These are phyloP conservation scores for Tulasnella sp. DNA, from an alignment of 768 basidiomycete genomes.

Conservation along the genomic window DNA sequence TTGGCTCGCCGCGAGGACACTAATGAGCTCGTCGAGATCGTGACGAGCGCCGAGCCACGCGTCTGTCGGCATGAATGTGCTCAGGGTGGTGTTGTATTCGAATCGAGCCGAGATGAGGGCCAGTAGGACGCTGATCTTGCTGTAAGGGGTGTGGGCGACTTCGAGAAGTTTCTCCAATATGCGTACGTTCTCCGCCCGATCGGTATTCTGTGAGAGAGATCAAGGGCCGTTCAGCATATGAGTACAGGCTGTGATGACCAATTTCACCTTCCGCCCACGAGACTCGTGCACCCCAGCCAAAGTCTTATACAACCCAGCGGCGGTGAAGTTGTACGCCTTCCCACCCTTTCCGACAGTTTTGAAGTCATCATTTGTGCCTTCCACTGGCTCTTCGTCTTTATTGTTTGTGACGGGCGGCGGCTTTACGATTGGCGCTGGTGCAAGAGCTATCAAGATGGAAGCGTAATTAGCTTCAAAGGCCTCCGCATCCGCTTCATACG, in stretches of 20 bases:
- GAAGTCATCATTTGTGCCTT: slow-evolving; percentile 49
- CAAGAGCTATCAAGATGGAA: slow-evolving; percentile 34
- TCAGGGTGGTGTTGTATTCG: slow-evolving; percentile 85
- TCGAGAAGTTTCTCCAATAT: slow-evolving; percentile 79
- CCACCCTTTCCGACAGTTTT: slow-evolving; percentile 88
- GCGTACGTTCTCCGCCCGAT: slow-evolving; percentile 87
- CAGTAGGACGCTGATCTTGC: slow-evolving; percentile 86
- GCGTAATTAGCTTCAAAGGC: slow-evolving; percentile 71
- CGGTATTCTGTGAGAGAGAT: slow-evolving; percentile 62
- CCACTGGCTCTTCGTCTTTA: slow-evolving; percentile 27
- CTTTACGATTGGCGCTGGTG: slow-evolving; percentile 22
- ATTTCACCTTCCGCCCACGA: slow-evolving; percentile 81
- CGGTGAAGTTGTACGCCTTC: slow-evolving; percentile 65
- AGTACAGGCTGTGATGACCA: not conserved
- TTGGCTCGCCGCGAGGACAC: slow-evolving; percentile 57
- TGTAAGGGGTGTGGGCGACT: slow-evolving; percentile 79
- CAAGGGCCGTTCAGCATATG: not conserved
- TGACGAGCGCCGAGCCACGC: slow-evolving; percentile 79
- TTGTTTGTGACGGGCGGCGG: slow-evolving; percentile 26
- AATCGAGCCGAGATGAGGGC: slow-evolving; percentile 90
- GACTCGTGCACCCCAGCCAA: slow-evolving; percentile 86
- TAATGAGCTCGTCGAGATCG: slow-evolving; percentile 81
- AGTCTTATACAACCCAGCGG: slow-evolving; percentile 84
- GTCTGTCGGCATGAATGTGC: slow-evolving; percentile 84
- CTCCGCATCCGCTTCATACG: slow-evolving; percentile 82